Evolutionary conservation across 805 yeast genomes (phyloP).

Genomic region (Candida montana): DNA sequence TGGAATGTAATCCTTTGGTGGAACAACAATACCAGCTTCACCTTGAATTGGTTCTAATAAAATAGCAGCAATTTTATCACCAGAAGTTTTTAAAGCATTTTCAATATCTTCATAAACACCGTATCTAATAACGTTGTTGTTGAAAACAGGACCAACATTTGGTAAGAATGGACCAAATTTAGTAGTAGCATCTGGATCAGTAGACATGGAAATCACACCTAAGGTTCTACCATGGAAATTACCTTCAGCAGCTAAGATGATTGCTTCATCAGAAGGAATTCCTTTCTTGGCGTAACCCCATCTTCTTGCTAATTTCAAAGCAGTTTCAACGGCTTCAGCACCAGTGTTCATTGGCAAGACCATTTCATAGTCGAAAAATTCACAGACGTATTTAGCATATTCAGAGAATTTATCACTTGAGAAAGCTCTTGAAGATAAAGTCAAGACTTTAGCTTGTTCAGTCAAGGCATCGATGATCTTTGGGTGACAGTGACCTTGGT

Average conservation of each 20-base stretch:
- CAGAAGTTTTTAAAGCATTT: constrained; percentile 72
- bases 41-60: constrained; percentile 96
- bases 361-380: constrained; percentile 85
- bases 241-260: constrained; percentile 78
- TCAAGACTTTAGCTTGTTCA: constrained; percentile 80
- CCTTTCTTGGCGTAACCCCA: constrained; percentile 93
- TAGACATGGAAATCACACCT: constrained; percentile 93
- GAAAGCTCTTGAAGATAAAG: constrained; percentile 89
- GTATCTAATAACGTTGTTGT: constrained; percentile 59
- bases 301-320: constrained; percentile 87
- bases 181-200: constrained; percentile 88
- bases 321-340: constrained; percentile 98
- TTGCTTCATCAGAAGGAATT: constrained; percentile 78
- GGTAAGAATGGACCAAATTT: constrained; percentile 86
- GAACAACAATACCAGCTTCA: constrained; percentile 96
- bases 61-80: constrained; percentile 86
- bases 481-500: constrained; percentile 98
- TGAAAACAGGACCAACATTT: constrained; percentile 80
- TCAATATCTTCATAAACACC: constrained; percentile 85
- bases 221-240: constrained; percentile 97
- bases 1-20: constrained; percentile 74
- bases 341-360: constrained; percentile 98
- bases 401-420: constrained; percentile 83
- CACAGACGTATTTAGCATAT: constrained; percentile 83
- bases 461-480: constrained; percentile 77